Conservation (phyloP, 106 monocot genomes). For the Phalaenopsis equestris region DNA sequence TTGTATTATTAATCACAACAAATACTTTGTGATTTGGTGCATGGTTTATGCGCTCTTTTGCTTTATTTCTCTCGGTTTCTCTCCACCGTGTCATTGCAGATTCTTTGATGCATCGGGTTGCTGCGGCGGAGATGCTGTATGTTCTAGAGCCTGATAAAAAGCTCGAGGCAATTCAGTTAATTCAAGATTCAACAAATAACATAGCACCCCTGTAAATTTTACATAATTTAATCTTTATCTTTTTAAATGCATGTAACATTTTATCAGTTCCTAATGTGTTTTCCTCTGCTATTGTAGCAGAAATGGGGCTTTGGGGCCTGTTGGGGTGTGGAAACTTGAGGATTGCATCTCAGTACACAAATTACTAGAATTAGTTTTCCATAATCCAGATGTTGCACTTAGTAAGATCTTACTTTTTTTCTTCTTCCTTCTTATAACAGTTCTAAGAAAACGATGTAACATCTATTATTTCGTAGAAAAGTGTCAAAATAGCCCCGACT, state of each 20-base stretch:
- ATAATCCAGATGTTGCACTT: constrained; percentile 50
- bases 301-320: constrained; percentile 36
- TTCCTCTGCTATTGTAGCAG: constrained; percentile 23
- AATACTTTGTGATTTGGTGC: background rate
- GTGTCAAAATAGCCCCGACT: background rate
- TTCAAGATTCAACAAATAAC: constrained; percentile 62
- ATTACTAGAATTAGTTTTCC: constrained; percentile 51
- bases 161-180: constrained; percentile 67
- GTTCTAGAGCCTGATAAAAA: constrained; percentile 69
- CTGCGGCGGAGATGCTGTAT: constrained; percentile 81
- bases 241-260: background rate
- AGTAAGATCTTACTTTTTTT: constrained; percentile 40
- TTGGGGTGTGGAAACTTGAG: constrained; percentile 56
- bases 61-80: background rate
- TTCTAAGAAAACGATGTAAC: background rate
- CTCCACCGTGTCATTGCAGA: constrained; percentile 19
- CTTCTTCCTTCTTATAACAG: background rate
- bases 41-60: background rate
- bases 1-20: background rate
- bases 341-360: constrained; percentile 78
- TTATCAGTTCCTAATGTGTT: background rate
- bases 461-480: background rate
- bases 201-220: constrained; percentile 17
- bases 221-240: background rate
- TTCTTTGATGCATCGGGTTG: constrained; percentile 91